Evolutionary conservation across 371 early-diverging fungal species (phyloP).

Genomic region (Mortierella polycephala): DNA sequence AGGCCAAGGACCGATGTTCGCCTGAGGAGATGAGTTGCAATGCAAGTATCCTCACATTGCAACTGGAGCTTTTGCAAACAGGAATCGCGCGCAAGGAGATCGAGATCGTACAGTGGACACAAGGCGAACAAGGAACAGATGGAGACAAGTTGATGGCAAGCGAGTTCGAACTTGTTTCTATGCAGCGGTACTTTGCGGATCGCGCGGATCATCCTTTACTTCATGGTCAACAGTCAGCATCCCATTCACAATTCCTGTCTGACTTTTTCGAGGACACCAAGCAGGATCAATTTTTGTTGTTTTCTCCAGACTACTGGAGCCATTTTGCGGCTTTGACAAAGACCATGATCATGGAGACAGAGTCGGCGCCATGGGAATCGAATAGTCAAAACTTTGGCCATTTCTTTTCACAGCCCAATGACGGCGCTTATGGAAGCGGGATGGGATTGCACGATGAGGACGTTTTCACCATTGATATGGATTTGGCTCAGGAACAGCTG

Average conservation of each 20-base stretch:
- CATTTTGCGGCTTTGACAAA: conserved; percentile 48
- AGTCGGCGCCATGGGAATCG: background rate
- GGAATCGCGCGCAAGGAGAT: conserved; percentile 46
- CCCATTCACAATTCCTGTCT: conserved; percentile 18
- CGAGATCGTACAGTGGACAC: conserved; percentile 26
- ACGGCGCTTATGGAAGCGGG: background rate
- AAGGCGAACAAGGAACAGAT: conserved; percentile 6
- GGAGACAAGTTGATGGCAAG: conserved; percentile 15
- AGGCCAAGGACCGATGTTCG: conserved; percentile 26
- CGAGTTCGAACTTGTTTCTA: conserved; percentile 26
- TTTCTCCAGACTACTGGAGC: conserved; percentile 40
- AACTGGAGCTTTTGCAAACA: conserved; percentile 26
- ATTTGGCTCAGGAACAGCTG: conserved; percentile 19
- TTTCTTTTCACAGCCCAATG: conserved; percentile 9
- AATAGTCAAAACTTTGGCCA: background rate
- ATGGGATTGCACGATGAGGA: conserved; percentile 8
- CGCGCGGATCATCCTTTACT: conserved; percentile 8
- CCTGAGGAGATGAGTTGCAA: conserved; percentile 49
- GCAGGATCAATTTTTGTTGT: conserved; percentile 40
- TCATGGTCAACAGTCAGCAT: background rate
- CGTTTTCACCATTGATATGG: conserved; percentile 26
- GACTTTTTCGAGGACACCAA: conserved; percentile 40
- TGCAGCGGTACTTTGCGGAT: conserved; percentile 28
- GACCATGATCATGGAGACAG: conserved; percentile 40
- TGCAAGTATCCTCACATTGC: conserved; percentile 32